Evolutionary conservation across 345 rosid genomes (phyloP).

Genomic region (Acer yangbiense): DNA sequence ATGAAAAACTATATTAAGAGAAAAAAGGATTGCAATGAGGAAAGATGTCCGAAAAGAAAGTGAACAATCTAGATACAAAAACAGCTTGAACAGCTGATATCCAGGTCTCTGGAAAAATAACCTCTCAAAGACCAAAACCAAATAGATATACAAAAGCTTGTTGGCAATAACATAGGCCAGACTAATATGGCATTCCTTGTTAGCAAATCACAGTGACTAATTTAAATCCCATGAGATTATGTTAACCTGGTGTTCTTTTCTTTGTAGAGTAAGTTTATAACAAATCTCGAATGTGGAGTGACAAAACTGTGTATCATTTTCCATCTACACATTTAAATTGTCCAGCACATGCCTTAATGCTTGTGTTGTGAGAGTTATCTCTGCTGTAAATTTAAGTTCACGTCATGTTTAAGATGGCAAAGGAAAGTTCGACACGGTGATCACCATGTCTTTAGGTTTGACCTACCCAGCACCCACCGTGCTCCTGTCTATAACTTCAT

Average conservation of each 20-base stretch:
- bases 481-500: too few species aligned
- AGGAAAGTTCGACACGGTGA: not conserved
- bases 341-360: not conserved
- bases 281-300: too few species aligned
- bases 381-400: not conserved
- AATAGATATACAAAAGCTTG: not conserved
- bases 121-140: not conserved
- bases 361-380: not conserved
- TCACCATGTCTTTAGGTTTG: not conserved
- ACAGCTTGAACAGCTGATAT: too few species aligned
- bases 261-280: too few species aligned
- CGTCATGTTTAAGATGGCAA: not conserved
- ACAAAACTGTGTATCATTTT: too few species aligned
- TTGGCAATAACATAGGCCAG: not conserved
- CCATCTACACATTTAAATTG: too few species aligned
- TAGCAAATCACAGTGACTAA: not conserved
- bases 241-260: not conserved
- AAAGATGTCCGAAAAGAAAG: too few species aligned
- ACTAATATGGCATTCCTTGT: not conserved
- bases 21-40: too few species aligned
- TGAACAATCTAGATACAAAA: too few species aligned
- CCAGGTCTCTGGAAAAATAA: too few species aligned
- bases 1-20: too few species aligned
- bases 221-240: not conserved
- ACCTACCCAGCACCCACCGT: not conserved